phyloP scores from a whole-genome alignment of 306 rosid species.

The Trifolium subterraneum region DNA sequence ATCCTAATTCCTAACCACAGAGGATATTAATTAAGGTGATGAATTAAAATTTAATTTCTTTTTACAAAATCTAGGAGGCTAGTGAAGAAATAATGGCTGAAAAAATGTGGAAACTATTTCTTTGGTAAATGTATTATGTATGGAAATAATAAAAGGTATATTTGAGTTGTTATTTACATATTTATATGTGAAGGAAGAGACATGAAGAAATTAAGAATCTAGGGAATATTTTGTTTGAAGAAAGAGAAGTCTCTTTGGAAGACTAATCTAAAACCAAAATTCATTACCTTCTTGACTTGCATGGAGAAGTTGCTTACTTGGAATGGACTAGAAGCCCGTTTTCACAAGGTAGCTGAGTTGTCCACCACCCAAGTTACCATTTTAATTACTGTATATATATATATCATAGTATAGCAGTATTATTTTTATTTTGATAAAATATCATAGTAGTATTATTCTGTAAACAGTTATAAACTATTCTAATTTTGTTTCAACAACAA shows the following conservation, averaged over 20 bases:
- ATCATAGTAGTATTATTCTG: neutral
- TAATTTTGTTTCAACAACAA: too few species aligned
- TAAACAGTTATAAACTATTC: neutral
- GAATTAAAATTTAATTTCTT: neutral
- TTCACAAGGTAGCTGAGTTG: conserved; percentile 33
- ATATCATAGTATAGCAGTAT: neutral
- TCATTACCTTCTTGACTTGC: conserved; percentile 58
- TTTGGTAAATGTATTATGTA: neutral
- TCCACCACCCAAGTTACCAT: conserved; percentile 38
- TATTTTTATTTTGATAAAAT: too few species aligned
- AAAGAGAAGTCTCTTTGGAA: conserved; percentile 53
- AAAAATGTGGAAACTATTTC: neutral
- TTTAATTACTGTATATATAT: neutral
- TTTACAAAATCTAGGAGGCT: neutral
- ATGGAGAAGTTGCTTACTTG: conserved; percentile 38
- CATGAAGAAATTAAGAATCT: conserved; percentile 37
- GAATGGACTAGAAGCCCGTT: conserved; percentile 40
- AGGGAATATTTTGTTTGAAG: conserved; percentile 45
- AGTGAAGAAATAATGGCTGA: conserved; percentile 12
- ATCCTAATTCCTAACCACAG: neutral
- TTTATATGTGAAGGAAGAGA: conserved; percentile 23
- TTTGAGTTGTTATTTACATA: conserved; percentile 27
- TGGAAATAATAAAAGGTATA: conserved; percentile 30
- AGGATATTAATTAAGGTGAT: conserved; percentile 2
- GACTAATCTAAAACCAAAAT: conserved; percentile 58